These are phyloP conservation scores for Kurtzmaniella quercitrusa DNA, from an alignment of 1,139 yeast species.

Conservation along the genomic window DNA sequence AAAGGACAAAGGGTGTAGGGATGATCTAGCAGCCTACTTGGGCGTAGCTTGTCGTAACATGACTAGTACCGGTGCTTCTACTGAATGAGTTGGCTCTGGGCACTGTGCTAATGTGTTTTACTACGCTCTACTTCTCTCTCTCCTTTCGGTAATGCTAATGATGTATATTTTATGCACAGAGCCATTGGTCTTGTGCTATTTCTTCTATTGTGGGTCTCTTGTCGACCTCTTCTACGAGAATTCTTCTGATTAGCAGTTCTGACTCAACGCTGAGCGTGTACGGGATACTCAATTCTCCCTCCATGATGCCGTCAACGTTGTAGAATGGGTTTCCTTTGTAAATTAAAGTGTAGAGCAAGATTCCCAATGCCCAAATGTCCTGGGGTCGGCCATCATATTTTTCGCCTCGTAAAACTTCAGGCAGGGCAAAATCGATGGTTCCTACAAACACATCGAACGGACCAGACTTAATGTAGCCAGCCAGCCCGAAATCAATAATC, in stretches of 20 bases:
- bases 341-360: conserved; percentile 80
- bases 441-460: conserved; percentile 98
- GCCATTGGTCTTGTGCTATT: conserved; percentile 67
- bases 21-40: no score
- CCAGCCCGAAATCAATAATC: conserved; percentile 92
- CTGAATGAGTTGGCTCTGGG: no score
- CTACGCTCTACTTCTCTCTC: neutral
- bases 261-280: conserved; percentile 56
- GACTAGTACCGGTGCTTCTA: no score
- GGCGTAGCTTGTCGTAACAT: no score
- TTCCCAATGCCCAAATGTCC: conserved; percentile 96
- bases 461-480: conserved; percentile 84
- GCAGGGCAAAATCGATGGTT: conserved; percentile 94
- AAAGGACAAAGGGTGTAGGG: no score
- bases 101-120: no score
- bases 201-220: conserved; percentile 71
- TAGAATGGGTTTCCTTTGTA: conserved; percentile 94
- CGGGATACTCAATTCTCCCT: conserved; percentile 74
- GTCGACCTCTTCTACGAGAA: conserved; percentile 60
- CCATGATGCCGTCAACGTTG: conserved; percentile 92
- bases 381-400: conserved; percentile 91
- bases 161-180: conserved; percentile 17
- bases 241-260: conserved; percentile 54
- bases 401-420: conserved; percentile 86
- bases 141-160: neutral